These are phyloP conservation scores for Scutellaria minor DNA, from an alignment of 257 asterid genomes.

Conservation along the genomic window DNA sequence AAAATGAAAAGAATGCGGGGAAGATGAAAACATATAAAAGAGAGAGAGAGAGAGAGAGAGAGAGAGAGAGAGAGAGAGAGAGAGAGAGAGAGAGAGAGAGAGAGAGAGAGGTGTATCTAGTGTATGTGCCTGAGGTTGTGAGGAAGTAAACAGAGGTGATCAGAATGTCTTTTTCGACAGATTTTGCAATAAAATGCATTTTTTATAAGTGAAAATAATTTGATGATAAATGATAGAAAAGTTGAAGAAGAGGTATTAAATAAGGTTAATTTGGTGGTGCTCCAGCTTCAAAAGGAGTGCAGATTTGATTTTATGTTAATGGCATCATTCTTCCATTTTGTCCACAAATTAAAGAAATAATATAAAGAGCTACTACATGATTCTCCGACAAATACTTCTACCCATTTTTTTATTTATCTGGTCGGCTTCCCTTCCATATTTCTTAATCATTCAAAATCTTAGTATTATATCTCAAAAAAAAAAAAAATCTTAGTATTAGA, in stretches of 20 bases:
- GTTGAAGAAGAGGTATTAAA: not conserved
- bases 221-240: not conserved
- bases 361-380: not conserved
- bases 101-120: not conserved
- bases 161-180: slow-evolving; percentile 34
- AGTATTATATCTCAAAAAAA: no score
- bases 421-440: no score
- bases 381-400: slow-evolving; percentile 30
- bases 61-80: slow-evolving; percentile 13
- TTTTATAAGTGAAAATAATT: no score
- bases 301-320: slow-evolving; percentile 3
- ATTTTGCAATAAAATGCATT: not conserved
- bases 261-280: not conserved
- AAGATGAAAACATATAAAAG: not conserved
- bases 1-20: slow-evolving; percentile 32
- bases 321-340: slow-evolving; percentile 12
- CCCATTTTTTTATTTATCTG: not conserved
- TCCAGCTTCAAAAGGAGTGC: slow-evolving; percentile 21
- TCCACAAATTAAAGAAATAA: not conserved
- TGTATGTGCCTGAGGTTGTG: slow-evolving; percentile 25
- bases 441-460: no score
- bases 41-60: slow-evolving; percentile 13
- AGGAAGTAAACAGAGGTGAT: not conserved
- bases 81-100: no score
- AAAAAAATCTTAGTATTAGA: no score